Evolutionary conservation across 257 asterid species (phyloP), one percentile per base, ranked within the genome.

Genomic region (Solanum rostratum): DNA sequence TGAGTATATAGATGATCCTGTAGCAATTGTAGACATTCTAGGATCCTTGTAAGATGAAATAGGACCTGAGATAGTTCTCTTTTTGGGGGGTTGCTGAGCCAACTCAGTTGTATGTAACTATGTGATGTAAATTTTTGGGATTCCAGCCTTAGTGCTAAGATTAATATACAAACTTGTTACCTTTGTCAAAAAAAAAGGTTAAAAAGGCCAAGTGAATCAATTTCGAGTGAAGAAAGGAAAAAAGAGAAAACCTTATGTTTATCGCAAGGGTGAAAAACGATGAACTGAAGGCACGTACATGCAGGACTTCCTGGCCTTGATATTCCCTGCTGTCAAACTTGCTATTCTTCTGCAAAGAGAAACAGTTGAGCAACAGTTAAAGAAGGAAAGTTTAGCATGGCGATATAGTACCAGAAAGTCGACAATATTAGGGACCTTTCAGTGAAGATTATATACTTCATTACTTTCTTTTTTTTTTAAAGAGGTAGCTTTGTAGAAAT

Each of bases 221-320:
- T 54, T 85, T 94, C 95, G 98, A 94, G 92, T 18, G 86, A 93
- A 83, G 82, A 78, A 81, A 73, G 83, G 84, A 89, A 60, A 52
- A 52, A 83, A 79, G 82, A 49, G 69, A 24, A 46, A 85, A 95
- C 99, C 98, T 95, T 92, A 95, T 91, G 92, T 90, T 94, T 88
- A 97, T 94, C 89, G 98, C 99, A 85, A 97, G 99, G 79, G 94
- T 90, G 93, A 97, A 97, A 90, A 91, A 94, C n/a, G 95, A 92
- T 88, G 97, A 92, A 69, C 98, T 97, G 84, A 93, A 97, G 88
- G 99, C 99, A 88, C 98, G 98, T 79, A 95, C 97, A 66, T 84
- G 85, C 79, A 97, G 90, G 85, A 92, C 96, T 89, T 95, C 98
- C 84, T 89, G 92, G 52, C 92, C 95, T 85, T 92, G 97, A 82